These are phyloP conservation scores for Lactarius vividus DNA, from an alignment of 768 basidiomycete genomes.

Conservation along the genomic window DNA sequence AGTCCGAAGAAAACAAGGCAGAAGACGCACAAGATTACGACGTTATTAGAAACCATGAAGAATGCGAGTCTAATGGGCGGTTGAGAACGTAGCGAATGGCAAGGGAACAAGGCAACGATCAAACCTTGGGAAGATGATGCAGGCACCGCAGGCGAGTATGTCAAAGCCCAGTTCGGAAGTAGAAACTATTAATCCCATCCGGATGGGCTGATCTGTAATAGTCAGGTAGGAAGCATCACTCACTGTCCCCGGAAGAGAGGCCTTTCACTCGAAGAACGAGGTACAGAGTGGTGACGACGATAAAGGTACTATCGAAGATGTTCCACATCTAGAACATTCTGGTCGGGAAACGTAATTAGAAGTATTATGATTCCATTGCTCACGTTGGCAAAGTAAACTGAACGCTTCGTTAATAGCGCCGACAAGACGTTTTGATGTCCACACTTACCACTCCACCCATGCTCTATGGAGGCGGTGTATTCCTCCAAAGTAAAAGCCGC, in stretches of 20 bases:
- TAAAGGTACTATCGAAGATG: slow-evolving; percentile 77
- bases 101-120: slow-evolving; percentile 19
- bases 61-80: slow-evolving; percentile 60
- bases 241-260: slow-evolving; percentile 52
- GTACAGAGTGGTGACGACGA: slow-evolving; percentile 67
- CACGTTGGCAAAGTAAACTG: slow-evolving; percentile 85
- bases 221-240: slow-evolving; percentile 21
- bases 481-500: slow-evolving; percentile 80
- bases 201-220: neutral
- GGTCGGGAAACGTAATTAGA: neutral
- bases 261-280: slow-evolving; percentile 63
- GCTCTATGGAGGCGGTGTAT: slow-evolving; percentile 82
- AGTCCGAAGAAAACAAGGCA: neutral
- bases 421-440: slow-evolving; percentile 2
- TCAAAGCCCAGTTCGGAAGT: slow-evolving; percentile 73
- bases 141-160: slow-evolving; percentile 78
- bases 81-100: slow-evolving; percentile 9
- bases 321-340: slow-evolving; percentile 72
- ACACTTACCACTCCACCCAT: slow-evolving; percentile 80
- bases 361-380: neutral
- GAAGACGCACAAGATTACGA: slow-evolving; percentile 64
- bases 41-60: slow-evolving; percentile 74
- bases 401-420: slow-evolving; percentile 12
- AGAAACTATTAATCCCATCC: neutral
- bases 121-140: slow-evolving; percentile 80